A percentile compares a stretch with the other conserved stretches of the same genome.
phyloP scores from a whole-genome alignment of 495 filamentous ascomycete genomes.

The Schizothecium vesticola region DNA sequence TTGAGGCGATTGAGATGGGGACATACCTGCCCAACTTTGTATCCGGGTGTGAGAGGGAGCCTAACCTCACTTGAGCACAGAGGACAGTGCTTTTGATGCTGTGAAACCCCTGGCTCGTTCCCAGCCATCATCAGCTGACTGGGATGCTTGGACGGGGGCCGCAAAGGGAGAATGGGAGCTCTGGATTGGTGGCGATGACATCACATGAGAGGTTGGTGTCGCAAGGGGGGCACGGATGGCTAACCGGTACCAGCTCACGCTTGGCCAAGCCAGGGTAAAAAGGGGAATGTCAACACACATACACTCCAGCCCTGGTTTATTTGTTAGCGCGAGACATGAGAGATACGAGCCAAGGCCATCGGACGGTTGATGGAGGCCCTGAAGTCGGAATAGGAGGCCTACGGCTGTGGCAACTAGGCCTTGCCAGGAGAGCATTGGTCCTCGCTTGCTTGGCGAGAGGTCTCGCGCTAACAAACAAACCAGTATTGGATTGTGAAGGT shows the following conservation, averaged over 20 bases:
- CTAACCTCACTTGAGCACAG: neutral
- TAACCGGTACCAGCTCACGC: neutral
- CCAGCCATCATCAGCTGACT: constrained; percentile 6
- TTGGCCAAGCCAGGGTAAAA: neutral
- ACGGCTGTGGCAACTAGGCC: no score
- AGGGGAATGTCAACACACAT: neutral
- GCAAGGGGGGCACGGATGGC: constrained; percentile 1
- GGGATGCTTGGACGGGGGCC: neutral
- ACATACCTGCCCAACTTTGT: neutral
- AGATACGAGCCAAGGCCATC: no score
- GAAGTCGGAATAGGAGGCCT: no score
- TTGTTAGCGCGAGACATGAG: no score
- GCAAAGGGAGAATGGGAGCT: neutral
- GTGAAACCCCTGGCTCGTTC: neutral
- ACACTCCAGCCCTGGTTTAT: no score
- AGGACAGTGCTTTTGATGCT: neutral
- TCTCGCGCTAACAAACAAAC: no score
- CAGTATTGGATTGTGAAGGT: no score
- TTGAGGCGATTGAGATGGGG: neutral
- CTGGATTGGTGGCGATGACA: constrained; percentile 10
- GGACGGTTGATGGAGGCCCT: no score
- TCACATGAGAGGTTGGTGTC: constrained; percentile 4
- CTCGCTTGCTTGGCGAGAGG: no score
- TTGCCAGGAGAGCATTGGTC: no score
- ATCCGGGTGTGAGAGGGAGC: neutral